phyloP scores from a whole-genome alignment of 1,284 basidiomycete species.

The Cystobasidiaceae sp. region DNA sequence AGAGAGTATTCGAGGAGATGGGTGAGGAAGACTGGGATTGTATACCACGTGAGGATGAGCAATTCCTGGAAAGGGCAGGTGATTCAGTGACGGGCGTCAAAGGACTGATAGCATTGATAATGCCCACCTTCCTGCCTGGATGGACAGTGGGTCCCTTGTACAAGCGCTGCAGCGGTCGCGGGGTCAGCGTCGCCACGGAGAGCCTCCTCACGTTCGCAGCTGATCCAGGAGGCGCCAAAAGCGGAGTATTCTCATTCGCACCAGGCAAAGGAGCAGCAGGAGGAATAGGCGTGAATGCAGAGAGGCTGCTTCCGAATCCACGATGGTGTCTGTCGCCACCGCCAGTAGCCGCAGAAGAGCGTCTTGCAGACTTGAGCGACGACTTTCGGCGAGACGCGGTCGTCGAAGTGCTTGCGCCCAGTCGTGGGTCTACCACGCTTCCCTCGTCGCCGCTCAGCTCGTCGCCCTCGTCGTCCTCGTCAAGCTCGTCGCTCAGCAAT shows the following conservation, averaged over 20 bases:
- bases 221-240: not conserved
- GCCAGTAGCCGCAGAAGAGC: no score
- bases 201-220: not conserved
- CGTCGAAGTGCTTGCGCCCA: not conserved
- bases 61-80: conserved; percentile 9
- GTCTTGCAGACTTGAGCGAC: not conserved
- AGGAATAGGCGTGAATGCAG: not conserved
- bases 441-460: not conserved
- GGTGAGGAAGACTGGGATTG: conserved; percentile 31
- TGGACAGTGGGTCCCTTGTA: conserved; percentile 14
- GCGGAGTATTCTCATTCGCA: conserved; percentile 10
- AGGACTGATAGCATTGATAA: not conserved
- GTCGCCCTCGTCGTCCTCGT: not conserved
- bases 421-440: not conserved
- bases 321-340: not conserved
- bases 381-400: not conserved
- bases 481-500: not conserved
- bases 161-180: conserved; percentile 11
- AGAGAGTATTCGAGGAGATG: conserved; percentile 36
- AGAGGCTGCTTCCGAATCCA: not conserved
- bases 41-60: conserved; percentile 29
- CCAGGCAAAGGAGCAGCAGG: not conserved
- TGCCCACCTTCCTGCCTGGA: conserved; percentile 18
- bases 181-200: conserved; percentile 23
- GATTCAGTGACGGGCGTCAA: not conserved